Conservation (phyloP, 1,284 basidiomycete species). For the Pseudozyma tsukubaensis region DNA sequence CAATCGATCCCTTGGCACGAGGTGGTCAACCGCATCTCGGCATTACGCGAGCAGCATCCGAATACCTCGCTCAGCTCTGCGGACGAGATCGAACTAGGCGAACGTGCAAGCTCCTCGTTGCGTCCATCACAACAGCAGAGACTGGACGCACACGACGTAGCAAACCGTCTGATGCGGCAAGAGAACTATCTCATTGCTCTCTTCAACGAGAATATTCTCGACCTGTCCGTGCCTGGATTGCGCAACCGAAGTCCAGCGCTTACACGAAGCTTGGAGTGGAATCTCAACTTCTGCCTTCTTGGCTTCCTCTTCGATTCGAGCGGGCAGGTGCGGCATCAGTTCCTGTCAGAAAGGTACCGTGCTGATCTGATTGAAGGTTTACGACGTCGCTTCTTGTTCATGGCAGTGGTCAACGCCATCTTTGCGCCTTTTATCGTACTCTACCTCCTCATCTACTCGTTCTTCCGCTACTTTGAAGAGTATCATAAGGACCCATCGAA, state of each 20-base stretch:
- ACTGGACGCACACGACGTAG: slow-evolving; percentile 90
- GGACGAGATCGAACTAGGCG: slow-evolving; percentile 69
- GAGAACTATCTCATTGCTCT: slow-evolving; percentile 98
- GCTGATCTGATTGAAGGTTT: slow-evolving; percentile 82
- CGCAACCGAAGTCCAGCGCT: slow-evolving; percentile 74
- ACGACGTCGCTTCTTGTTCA: slow-evolving; percentile 87
- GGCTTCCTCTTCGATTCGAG: slow-evolving; percentile 89
- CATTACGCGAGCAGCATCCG: slow-evolving; percentile 60
- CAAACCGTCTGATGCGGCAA: slow-evolving; percentile 94
- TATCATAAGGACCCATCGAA: slow-evolving; percentile 98
- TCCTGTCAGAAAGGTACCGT: slow-evolving; percentile 85
- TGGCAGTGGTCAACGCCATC: slow-evolving; percentile 92
- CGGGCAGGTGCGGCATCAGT: slow-evolving; percentile 88
- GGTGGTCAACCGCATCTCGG: slow-evolving; percentile 83
- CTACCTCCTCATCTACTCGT: slow-evolving; percentile 97
- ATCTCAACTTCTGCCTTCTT: slow-evolving; percentile 91
- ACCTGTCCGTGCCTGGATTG: slow-evolving; percentile 79
- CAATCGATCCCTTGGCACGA: slow-evolving; percentile 97
- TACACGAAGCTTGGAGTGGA: slow-evolving; percentile 94
- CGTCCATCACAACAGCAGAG: slow-evolving; percentile 40
- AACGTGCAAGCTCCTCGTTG: slow-evolving; percentile 33
- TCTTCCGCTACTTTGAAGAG: slow-evolving; percentile 99
- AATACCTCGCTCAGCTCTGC: slow-evolving; percentile 55
- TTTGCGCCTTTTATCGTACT: slow-evolving; percentile 97
- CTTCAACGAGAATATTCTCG: slow-evolving; percentile 94